Evolutionary conservation across 2,329 filamentous ascomycete species (phyloP), one percentile per base, ranked within the genome.

Genomic region (Phyllosticta citribraziliensis): DNA sequence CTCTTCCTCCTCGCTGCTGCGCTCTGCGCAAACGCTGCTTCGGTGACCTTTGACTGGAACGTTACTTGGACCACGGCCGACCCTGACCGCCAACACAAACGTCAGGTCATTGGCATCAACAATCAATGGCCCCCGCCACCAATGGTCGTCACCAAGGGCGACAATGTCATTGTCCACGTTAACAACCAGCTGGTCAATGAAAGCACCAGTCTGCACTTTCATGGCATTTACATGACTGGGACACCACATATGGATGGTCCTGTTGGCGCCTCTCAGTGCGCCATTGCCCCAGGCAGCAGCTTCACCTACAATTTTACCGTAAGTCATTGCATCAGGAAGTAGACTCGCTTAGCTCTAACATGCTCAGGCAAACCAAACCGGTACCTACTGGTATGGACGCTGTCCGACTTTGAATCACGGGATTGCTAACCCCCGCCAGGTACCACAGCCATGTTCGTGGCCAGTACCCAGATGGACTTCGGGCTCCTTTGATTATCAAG

Each of bases 191-290:
- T 88, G 0, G 76, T 78, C 12, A 88, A 91, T 65, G 72, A 82
- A 65, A 82, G 80, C 12, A 87, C 86, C 9, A 82, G 80, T 47
- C 78, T 92, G 5, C 89, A 93, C 69, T 92, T 88, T 71, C 89
- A 93, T 66, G 89, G 89, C 17, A 79, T 93, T 64, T 90, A 84
- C 68, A 88, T 91, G 69, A 89, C 89, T 65, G 87, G 87, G 11
- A 88, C 87, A 0, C 89, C 84, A 62, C 80, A 80, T 61, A 89
- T 90, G 85, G 88, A 93, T 67, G 89, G 88, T 0, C 82, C 87
- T 1, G 78, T 84, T 0, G 86, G 83, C 40, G 79, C 89, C 5
- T 86, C 82, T 0, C 87, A 74, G 57, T 74, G 72, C 33, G 66
- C 63, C 0, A 86, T 91, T 55, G 78, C 83, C 0, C 84, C 87